These are phyloP conservation scores for Clarireedia homoeocarpa DNA, from an alignment of 2,329 filamentous ascomycete genomes.

Conservation along the genomic window DNA sequence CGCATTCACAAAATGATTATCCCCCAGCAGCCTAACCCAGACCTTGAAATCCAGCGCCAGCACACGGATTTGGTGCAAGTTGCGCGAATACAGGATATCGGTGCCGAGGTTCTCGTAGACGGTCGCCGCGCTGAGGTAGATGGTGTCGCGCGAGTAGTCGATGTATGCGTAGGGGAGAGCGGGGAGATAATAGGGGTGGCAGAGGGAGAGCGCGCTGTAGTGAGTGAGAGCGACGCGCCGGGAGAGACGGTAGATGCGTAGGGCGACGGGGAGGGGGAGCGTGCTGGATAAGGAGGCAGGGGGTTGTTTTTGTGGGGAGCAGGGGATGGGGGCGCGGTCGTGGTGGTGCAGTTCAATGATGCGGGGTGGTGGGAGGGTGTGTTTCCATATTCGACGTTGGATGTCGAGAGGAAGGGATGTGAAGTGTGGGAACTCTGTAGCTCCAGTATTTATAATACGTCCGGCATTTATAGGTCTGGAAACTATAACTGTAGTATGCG, in stretches of 20 bases:
- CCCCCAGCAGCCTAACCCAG: not conserved
- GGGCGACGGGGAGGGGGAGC: not conserved
- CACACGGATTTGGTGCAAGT: not conserved
- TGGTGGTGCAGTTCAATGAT: not conserved
- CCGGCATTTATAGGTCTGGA: not conserved
- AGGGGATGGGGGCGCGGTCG: not conserved
- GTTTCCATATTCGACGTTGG: not conserved
- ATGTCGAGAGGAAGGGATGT: not conserved
- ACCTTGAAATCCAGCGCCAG: not conserved
- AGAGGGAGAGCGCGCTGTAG: not conserved
- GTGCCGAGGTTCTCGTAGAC: not conserved
- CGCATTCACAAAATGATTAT: conserved; percentile 4
- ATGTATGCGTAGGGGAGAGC: not conserved
- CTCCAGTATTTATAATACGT: not conserved
- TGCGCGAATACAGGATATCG: not conserved
- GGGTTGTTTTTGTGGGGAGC: not conserved
- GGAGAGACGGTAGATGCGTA: not conserved
- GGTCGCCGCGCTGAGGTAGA: not conserved
- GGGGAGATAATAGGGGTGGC: not conserved
- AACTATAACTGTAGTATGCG: no score
- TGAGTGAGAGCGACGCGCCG: not conserved
- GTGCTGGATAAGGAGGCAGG: not conserved
- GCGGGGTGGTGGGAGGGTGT: not conserved
- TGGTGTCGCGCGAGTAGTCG: not conserved
- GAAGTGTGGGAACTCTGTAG: not conserved